These are phyloP conservation scores for Marasmius tenuissimus DNA, from an alignment of 1,284 basidiomycete genomes.

Conservation along the genomic window DNA sequence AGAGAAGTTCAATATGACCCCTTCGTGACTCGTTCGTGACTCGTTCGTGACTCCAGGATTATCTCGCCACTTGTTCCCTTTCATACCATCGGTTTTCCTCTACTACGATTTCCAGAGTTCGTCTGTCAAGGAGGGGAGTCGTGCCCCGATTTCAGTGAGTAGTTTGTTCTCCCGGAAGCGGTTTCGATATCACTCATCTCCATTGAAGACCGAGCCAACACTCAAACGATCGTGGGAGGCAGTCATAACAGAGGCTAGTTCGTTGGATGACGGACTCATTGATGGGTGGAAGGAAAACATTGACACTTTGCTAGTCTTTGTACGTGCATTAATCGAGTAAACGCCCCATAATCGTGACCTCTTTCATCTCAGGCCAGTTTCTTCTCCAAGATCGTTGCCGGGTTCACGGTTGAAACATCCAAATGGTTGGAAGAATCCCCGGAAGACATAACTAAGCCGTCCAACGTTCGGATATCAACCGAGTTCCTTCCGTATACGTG, in stretches of 20 bases:
- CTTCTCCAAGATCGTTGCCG: constrained; percentile 4
- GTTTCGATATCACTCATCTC: no score
- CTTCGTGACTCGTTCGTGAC: no score
- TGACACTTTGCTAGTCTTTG: neutral
- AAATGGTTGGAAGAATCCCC: constrained; percentile 3
- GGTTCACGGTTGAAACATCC: constrained; percentile 7
- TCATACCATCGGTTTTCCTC: no score
- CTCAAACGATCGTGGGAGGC: neutral
- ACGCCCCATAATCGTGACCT: neutral
- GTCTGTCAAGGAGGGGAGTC: no score
- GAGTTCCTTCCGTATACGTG: neutral
- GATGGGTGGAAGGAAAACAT: no score
- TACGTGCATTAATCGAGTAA: neutral
- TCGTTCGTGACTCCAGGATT: no score
- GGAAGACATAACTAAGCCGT: neutral
- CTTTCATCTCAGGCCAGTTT: neutral
- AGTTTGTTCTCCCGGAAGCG: no score
- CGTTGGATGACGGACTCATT: neutral
- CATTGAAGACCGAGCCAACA: no score
- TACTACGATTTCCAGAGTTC: no score
- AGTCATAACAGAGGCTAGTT: neutral
- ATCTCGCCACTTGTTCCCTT: no score
- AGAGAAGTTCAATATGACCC: no score
- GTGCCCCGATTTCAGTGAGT: no score
- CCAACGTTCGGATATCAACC: neutral